phyloP scores from a whole-genome alignment of 805 yeast species.

The Starmerella floricola region DNA sequence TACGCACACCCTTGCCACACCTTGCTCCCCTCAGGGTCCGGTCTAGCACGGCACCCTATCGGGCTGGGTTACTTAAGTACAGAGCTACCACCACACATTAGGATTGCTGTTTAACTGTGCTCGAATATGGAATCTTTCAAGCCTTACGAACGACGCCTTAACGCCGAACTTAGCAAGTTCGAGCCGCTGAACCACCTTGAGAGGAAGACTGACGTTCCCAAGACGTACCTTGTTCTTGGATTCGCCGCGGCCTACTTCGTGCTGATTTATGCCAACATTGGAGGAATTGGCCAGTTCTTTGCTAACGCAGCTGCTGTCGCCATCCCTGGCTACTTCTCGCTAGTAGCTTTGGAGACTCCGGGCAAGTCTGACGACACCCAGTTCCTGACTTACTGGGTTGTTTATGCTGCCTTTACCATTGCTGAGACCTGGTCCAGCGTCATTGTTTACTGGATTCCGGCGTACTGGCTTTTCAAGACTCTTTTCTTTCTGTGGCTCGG shows the following conservation, averaged over 20 bases:
- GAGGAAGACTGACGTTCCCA: slow-evolving; percentile 41
- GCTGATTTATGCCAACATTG: slow-evolving; percentile 75
- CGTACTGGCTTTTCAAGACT: slow-evolving; percentile 90
- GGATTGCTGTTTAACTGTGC: no score
- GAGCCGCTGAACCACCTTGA: slow-evolving; percentile 27
- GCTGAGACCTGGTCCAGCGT: slow-evolving; percentile 93
- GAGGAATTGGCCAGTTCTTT: slow-evolving; percentile 88
- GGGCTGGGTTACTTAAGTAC: no score
- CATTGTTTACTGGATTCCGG: slow-evolving; percentile 89
- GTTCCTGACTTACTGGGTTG: slow-evolving; percentile 93
- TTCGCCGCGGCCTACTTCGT: slow-evolving; percentile 55
- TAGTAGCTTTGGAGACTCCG: slow-evolving; percentile 67
- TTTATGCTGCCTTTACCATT: slow-evolving; percentile 83
- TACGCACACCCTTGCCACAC: no score
- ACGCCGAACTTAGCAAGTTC: slow-evolving; percentile 28
- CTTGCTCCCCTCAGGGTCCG: no score
- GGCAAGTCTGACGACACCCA: slow-evolving; percentile 67
- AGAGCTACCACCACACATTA: no score
- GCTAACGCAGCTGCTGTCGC: slow-evolving; percentile 87
- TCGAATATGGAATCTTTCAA: slow-evolving; percentile 7
- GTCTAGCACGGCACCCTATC: no score
- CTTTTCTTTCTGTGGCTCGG: slow-evolving; percentile 76
- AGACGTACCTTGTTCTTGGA: slow-evolving; percentile 71
- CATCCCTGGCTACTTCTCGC: slow-evolving; percentile 79
- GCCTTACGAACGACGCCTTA: slow-evolving; percentile 15